Percentiles rank a stretch among this genome's conserved stretches.
Conservation (phyloP, 148 eudicot genomes). For the Cornus suecica region DNA sequence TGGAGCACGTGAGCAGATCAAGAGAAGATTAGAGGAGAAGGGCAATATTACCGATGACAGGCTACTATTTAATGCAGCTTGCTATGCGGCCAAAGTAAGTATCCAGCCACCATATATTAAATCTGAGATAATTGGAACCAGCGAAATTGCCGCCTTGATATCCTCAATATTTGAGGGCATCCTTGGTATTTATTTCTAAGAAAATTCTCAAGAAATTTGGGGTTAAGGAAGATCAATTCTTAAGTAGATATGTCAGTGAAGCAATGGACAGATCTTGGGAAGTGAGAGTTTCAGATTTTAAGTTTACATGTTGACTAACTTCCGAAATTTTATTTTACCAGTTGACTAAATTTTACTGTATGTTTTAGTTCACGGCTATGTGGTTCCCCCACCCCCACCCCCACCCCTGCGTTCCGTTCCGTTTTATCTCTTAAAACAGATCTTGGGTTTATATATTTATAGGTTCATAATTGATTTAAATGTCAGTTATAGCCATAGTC, state of each 20-base stretch:
- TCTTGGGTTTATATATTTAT: too few relatives aligned
- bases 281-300: background rate
- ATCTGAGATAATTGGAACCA: background rate
- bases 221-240: background rate
- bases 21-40: conserved; percentile 77
- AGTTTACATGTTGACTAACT: background rate
- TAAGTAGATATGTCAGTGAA: too few relatives aligned
- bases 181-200: background rate
- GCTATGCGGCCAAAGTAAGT: conserved; percentile 85
- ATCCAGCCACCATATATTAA: background rate
- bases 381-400: too few relatives aligned
- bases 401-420: too few relatives aligned
- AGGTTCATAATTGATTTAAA: background rate
- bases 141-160: background rate
- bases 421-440: too few relatives aligned
- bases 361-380: background rate
- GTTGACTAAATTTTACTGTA: background rate
- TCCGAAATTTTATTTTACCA: background rate
- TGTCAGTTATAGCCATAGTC: background rate
- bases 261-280: too few relatives aligned
- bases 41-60: conserved; percentile 76
- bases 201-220: background rate
- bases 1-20: conserved; percentile 92
- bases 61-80: conserved; percentile 64
- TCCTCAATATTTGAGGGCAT: background rate